These are phyloP conservation scores for Vitellaria paradoxa DNA, from an alignment of 179 eudicot genomes.

Conservation along the genomic window DNA sequence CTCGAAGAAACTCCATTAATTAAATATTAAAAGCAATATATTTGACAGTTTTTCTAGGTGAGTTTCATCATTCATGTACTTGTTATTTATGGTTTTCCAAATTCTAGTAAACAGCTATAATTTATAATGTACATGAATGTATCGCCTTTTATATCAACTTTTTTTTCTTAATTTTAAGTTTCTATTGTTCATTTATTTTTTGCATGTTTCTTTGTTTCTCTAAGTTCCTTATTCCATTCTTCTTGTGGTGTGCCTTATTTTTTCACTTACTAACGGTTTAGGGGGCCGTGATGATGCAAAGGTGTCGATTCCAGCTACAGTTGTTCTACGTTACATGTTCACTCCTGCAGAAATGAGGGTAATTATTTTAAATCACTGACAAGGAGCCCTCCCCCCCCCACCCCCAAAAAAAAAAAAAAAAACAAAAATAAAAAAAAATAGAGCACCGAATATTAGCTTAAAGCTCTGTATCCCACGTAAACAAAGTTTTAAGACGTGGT, in stretches of 20 bases:
- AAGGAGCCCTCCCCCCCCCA: neutral
- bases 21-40: neutral
- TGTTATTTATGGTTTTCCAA: neutral
- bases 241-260: neutral
- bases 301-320: constrained; percentile 74
- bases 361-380: constrained; percentile 11
- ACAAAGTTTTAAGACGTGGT: neutral
- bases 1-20: neutral
- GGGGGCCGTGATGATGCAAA: constrained; percentile 96
- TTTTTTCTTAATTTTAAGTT: neutral
- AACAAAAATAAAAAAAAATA: neutral
- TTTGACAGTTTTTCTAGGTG: neutral
- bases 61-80: neutral
- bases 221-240: neutral
- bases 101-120: neutral
- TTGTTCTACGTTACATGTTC: constrained; percentile 87
- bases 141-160: neutral
- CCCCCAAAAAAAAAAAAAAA: neutral
- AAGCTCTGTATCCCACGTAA: neutral
- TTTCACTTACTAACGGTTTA: constrained; percentile 24
- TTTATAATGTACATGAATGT: neutral
- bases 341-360: constrained; percentile 88
- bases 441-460: neutral
- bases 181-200: neutral
- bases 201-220: neutral